phyloP scores from a whole-genome alignment of 768 basidiomycete genomes.

The Lepiota brunneoincarnata region DNA sequence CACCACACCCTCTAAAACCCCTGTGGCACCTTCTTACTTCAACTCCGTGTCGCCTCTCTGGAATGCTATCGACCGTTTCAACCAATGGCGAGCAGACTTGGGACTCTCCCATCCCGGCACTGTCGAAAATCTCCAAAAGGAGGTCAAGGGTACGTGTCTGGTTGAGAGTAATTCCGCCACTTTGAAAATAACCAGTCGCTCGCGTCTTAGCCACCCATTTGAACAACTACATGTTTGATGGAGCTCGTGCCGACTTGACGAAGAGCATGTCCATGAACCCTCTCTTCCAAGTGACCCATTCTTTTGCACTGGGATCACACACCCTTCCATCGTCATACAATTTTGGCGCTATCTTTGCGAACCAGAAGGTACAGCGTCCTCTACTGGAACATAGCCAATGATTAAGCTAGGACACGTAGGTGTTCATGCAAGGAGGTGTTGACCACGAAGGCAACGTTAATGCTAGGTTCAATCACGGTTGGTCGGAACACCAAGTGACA shows the following conservation, averaged over 20 bases:
- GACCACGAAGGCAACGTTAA: slow-evolving; percentile 93
- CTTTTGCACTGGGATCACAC: slow-evolving; percentile 88
- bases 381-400: slow-evolving; percentile 15
- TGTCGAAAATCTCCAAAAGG: slow-evolving; percentile 89
- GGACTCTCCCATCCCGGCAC: slow-evolving; percentile 90
- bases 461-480: slow-evolving; percentile 86
- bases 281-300: slow-evolving; percentile 98
- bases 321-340: slow-evolving; percentile 86
- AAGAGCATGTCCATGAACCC: slow-evolving; percentile 92
- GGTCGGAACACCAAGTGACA: slow-evolving; percentile 72
- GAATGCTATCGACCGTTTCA: slow-evolving; percentile 68
- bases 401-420: slow-evolving; percentile 41
- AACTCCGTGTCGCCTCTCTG: slow-evolving; percentile 57
- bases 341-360: slow-evolving; percentile 92
- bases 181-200: slow-evolving; percentile 4
- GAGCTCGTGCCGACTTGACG: slow-evolving; percentile 92
- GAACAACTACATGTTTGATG: slow-evolving; percentile 95
- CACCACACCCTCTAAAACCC: slow-evolving; percentile 32
- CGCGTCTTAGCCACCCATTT: slow-evolving; percentile 75
- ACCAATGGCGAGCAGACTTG: slow-evolving; percentile 77
- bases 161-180: neutral
- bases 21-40: slow-evolving; percentile 36
- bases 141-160: slow-evolving; percentile 73
- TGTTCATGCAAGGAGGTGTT: slow-evolving; percentile 89
- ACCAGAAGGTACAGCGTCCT: slow-evolving; percentile 54